These are phyloP conservation scores for Neoconidiobolus thromboides DNA, from an alignment of 371 early-diverging fungal genomes.

Conservation along the genomic window DNA sequence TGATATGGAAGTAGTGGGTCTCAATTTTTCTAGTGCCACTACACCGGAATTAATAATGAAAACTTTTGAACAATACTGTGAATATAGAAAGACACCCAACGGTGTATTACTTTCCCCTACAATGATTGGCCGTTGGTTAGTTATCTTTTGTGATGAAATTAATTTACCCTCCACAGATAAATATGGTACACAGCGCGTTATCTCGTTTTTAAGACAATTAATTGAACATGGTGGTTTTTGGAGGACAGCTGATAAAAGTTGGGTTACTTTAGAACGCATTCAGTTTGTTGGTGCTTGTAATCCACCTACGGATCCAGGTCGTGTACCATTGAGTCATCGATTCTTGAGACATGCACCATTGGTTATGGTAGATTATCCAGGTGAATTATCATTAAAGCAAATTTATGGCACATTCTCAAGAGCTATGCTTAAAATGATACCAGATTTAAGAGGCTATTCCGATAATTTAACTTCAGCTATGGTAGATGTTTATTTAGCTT, in stretches of 20 bases:
- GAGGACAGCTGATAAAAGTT: conserved; percentile 74
- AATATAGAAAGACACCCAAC: conserved; percentile 87
- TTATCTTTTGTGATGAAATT: conserved; percentile 98
- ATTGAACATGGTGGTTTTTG: conserved; percentile 95
- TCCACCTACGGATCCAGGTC: conserved; percentile 97
- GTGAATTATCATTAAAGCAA: conserved; percentile 73
- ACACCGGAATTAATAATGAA: conserved; percentile 88
- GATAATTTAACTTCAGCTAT: conserved; percentile 88
- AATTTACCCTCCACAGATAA: conserved; percentile 91
- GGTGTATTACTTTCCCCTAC: conserved; percentile 78
- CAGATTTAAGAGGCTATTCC: conserved; percentile 75
- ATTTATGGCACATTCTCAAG: conserved; percentile 89
- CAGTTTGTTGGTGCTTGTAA: conserved; percentile 99
- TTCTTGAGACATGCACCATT: conserved; percentile 94
- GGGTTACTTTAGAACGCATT: conserved; percentile 87
- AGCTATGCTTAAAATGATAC: conserved; percentile 89
- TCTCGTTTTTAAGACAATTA: conserved; percentile 87
- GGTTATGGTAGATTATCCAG: conserved; percentile 96
- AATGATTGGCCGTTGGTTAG: conserved; percentile 80
- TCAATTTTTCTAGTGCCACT: conserved; percentile 96
- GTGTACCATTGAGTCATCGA: conserved; percentile 84
- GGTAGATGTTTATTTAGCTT: conserved; percentile 84
- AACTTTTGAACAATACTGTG: conserved; percentile 95
- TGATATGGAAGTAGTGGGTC: conserved; percentile 90
- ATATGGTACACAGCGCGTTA: conserved; percentile 94